Percentiles rank a stretch among this genome's conserved stretches.
Evolutionary conservation across 148 eudicot species (phyloP).

Genomic region (Amaranthus hypochondriacus): DNA sequence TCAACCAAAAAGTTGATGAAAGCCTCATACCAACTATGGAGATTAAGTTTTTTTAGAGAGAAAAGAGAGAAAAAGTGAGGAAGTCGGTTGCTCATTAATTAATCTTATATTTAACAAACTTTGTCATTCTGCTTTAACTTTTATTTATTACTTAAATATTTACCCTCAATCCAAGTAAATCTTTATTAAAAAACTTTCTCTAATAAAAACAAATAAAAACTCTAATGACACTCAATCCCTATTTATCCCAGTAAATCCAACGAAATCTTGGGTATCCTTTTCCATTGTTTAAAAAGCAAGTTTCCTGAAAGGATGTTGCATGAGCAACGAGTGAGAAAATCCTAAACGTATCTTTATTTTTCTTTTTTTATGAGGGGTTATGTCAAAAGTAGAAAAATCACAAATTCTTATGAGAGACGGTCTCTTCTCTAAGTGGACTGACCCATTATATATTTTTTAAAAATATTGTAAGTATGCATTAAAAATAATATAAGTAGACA

Average conservation of each 20-base stretch:
- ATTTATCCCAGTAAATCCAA: neutral
- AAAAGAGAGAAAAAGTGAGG: too few relatives aligned
- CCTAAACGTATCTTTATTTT: constrained; percentile 9
- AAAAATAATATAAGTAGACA: too few relatives aligned
- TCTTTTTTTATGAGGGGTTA: neutral
- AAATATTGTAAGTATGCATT: too few relatives aligned
- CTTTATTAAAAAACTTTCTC: neutral
- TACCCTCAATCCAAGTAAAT: neutral
- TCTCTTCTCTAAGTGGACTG: neutral
- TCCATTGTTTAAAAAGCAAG: neutral
- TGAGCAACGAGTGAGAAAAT: constrained; percentile 14
- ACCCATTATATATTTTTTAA: too few relatives aligned
- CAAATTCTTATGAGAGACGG: neutral
- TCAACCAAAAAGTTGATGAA: too few relatives aligned
- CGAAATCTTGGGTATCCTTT: constrained; percentile 9
- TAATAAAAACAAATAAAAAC: neutral
- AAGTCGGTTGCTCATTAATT: too few relatives aligned
- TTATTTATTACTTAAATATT: too few relatives aligned
- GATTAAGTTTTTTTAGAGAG: too few relatives aligned
- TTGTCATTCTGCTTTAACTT: neutral
- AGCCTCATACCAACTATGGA: too few relatives aligned
- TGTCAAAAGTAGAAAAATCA: constrained; percentile 12
- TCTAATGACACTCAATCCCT: neutral
- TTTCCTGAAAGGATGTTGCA: neutral
- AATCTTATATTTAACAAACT: too few relatives aligned